These are phyloP conservation scores for Sporothrix mexicana DNA, from an alignment of 2,329 filamentous ascomycete species.

Conservation along the genomic window DNA sequence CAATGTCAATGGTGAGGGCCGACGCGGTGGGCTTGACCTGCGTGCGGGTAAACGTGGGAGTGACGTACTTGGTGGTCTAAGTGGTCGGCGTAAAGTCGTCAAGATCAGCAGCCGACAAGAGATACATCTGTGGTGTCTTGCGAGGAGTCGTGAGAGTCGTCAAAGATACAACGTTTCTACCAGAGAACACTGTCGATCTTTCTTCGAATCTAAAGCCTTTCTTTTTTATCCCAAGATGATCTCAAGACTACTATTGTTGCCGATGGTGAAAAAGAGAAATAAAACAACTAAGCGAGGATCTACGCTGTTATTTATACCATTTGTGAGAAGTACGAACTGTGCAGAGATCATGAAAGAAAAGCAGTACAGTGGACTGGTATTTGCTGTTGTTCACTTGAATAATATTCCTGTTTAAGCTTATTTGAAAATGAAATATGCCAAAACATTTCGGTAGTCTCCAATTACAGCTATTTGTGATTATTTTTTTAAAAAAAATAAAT, in stretches of 20 bases:
- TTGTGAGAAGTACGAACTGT: not conserved
- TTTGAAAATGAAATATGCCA: not conserved
- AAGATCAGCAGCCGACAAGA: not conserved
- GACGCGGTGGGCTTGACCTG: not conserved
- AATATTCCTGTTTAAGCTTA: too few species aligned
- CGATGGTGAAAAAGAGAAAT: not conserved
- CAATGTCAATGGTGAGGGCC: not conserved
- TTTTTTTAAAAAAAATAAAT: too few species aligned
- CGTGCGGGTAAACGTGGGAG: not conserved
- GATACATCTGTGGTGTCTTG: not conserved
- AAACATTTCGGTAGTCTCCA: too few species aligned
- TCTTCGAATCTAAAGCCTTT: not conserved
- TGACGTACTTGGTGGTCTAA: not conserved
- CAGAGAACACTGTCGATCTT: not conserved
- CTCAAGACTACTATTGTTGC: not conserved
- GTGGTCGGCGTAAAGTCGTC: not conserved
- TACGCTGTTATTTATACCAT: not conserved
- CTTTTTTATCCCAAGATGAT: not conserved
- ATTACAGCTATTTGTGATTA: too few species aligned
- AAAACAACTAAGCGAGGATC: not conserved
- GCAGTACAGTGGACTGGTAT: not conserved
- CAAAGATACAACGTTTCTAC: not conserved
- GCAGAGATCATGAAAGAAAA: not conserved
- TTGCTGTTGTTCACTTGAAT: not conserved
- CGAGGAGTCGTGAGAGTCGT: not conserved